These are phyloP conservation scores for Sordariomycetes sp. DNA, from an alignment of 2,329 filamentous ascomycete species.

Conservation along the genomic window DNA sequence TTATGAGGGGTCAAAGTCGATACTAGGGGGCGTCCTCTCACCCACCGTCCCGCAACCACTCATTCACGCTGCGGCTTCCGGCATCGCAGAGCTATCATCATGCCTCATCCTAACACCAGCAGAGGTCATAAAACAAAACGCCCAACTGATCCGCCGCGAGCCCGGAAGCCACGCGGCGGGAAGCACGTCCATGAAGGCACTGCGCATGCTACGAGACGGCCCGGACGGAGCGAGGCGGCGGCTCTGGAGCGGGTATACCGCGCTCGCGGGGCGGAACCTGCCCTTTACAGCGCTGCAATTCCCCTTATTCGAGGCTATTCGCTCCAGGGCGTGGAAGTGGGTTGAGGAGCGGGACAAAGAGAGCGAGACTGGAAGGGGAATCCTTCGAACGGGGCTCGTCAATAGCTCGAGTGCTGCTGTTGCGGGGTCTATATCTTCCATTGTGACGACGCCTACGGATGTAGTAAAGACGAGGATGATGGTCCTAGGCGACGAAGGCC, in stretches of 20 bases:
- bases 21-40: neutral
- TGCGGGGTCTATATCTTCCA: conserved; percentile 62
- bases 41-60: neutral
- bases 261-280: conserved; percentile 68
- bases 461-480: conserved; percentile 86
- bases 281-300: conserved; percentile 85
- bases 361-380: conserved; percentile 12
- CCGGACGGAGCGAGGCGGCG: conserved; percentile 43
- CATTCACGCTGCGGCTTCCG: neutral
- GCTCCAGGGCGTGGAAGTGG: conserved; percentile 32
- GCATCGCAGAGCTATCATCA: conserved; percentile 61
- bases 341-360: conserved; percentile 9
- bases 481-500: conserved; percentile 43
- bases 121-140: conserved; percentile 88
- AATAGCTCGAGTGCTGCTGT: conserved; percentile 62
- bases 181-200: conserved; percentile 30
- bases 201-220: conserved; percentile 27
- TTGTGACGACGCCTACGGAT: conserved; percentile 79
- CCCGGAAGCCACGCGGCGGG: conserved; percentile 8
- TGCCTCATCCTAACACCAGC: conserved; percentile 80
- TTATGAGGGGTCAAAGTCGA: neutral
- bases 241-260: conserved; percentile 61
- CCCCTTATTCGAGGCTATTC: conserved; percentile 67
- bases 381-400: conserved; percentile 56
- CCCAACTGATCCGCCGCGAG: conserved; percentile 55